phyloP scores from a whole-genome alignment of 139 green algal species.

The Tetraselmis striata region DNA sequence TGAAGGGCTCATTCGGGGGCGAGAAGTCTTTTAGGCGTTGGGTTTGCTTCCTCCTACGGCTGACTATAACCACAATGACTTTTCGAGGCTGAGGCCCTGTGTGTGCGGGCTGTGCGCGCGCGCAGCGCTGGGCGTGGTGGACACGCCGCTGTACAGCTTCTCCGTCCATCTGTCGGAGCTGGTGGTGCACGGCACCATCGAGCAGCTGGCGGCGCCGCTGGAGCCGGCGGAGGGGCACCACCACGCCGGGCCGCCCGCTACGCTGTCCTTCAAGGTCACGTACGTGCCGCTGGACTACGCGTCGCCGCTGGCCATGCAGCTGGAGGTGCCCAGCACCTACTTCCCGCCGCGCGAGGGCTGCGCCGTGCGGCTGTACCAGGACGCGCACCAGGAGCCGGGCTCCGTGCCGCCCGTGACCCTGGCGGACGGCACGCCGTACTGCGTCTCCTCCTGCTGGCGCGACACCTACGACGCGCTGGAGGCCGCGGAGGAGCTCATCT shows the following conservation, averaged over 20 bases:
- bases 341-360: conserved; percentile 36
- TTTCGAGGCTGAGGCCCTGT: too few relatives aligned
- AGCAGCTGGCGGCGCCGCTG: neutral
- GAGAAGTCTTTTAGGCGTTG: too few relatives aligned
- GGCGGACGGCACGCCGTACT: neutral
- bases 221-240: neutral
- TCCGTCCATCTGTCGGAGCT: neutral
- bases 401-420: conserved; percentile 6
- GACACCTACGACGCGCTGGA: neutral
- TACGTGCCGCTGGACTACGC: neutral
- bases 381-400: conserved; percentile 30
- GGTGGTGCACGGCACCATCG: neutral
- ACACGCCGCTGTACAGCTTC: neutral
- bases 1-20: too few relatives aligned
- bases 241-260: neutral
- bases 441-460: neutral
- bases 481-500: neutral
- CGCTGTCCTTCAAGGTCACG: neutral
- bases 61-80: too few relatives aligned
- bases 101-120: neutral
- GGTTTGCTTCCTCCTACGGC: too few relatives aligned
- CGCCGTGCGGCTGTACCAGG: conserved; percentile 53
- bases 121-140: neutral
- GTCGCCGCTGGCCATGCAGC: neutral
- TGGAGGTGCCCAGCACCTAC: conserved; percentile 29